Conservation (phyloP, 768 basidiomycete species). For the Chalciporus pseudorubinellus region DNA sequence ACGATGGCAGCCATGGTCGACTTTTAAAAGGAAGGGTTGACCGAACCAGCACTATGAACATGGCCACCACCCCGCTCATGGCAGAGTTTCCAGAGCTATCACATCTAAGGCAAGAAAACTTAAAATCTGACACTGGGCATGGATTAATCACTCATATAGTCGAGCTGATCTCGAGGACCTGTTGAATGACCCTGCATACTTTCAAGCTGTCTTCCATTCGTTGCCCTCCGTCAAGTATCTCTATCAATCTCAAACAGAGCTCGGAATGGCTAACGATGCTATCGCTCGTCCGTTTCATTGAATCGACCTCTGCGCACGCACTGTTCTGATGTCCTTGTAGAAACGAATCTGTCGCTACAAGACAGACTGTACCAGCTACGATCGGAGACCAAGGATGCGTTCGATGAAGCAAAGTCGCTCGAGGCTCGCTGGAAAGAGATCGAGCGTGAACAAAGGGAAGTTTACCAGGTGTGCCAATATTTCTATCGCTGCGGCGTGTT, state of each 20-base stretch:
- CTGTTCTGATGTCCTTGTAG: conserved; percentile 39
- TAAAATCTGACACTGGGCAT: neutral
- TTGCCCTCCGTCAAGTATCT: conserved; percentile 69
- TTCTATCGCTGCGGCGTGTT: neutral
- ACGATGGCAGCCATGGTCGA: conserved; percentile 51
- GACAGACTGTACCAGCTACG: conserved; percentile 73
- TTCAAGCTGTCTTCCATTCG: conserved; percentile 85
- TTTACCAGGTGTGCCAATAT: conserved; percentile 68
- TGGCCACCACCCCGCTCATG: conserved; percentile 43
- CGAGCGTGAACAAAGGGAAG: conserved; percentile 83
- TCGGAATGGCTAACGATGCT: conserved; percentile 81
- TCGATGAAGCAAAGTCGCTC: conserved; percentile 79
- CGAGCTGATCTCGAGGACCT: conserved; percentile 91
- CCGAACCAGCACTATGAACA: conserved; percentile 10
- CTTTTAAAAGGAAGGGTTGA: conserved; percentile 11
- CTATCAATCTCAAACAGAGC: conserved; percentile 72
- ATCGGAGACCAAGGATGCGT: conserved; percentile 80
- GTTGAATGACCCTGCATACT: conserved; percentile 75
- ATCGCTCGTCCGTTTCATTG: conserved; percentile 67
- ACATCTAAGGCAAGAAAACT: conserved; percentile 58
- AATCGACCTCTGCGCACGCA: neutral
- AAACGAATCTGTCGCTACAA: conserved; percentile 72
- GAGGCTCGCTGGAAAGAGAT: conserved; percentile 84
- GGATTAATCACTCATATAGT: conserved; percentile 40
- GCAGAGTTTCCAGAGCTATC: conserved; percentile 73